Conservation (phyloP, 441 rosid genomes). For the Macaranga tanarius region DNA sequence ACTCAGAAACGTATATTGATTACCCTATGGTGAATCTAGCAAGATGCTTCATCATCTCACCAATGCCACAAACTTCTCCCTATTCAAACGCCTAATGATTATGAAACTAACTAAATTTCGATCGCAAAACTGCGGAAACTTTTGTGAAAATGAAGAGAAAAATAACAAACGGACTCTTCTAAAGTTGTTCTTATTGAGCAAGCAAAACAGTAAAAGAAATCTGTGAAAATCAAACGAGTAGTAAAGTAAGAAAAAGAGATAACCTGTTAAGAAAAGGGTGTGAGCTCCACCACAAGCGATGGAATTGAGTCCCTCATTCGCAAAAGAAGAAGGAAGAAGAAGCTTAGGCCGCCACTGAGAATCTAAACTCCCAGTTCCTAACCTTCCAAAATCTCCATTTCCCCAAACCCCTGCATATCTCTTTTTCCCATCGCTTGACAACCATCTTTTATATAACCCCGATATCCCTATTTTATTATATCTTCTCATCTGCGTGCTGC, state of each 20-base stretch:
- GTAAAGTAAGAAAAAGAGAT: not conserved
- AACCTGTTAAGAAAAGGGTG: constrained; percentile 90
- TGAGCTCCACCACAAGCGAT: constrained; percentile 97
- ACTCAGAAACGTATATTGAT: too few relatives aligned
- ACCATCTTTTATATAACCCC: not conserved
- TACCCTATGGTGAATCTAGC: too few relatives aligned
- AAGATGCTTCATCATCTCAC: too few relatives aligned
- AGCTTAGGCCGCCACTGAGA: constrained; percentile 67
- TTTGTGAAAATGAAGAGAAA: too few relatives aligned
- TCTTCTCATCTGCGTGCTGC: not conserved
- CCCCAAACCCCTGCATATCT: constrained; percentile 89
- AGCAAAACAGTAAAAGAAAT: not conserved
- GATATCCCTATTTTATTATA: not conserved
- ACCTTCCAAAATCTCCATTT: constrained; percentile 83
- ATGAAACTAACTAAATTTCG: too few relatives aligned
- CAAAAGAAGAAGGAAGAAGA: constrained; percentile 44
- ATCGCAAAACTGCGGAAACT: too few relatives aligned
- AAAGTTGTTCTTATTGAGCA: not conserved
- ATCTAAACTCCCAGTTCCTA: constrained; percentile 70
- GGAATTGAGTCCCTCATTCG: constrained; percentile 46
- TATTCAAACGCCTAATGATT: too few relatives aligned
- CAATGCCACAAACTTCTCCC: too few relatives aligned
- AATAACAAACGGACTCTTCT: too few relatives aligned
- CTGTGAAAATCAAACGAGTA: not conserved
- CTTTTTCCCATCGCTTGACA: constrained; percentile 17